These are phyloP conservation scores for Piper betle DNA, from an alignment of 164 flowering plant genomes.

Conservation along the genomic window DNA sequence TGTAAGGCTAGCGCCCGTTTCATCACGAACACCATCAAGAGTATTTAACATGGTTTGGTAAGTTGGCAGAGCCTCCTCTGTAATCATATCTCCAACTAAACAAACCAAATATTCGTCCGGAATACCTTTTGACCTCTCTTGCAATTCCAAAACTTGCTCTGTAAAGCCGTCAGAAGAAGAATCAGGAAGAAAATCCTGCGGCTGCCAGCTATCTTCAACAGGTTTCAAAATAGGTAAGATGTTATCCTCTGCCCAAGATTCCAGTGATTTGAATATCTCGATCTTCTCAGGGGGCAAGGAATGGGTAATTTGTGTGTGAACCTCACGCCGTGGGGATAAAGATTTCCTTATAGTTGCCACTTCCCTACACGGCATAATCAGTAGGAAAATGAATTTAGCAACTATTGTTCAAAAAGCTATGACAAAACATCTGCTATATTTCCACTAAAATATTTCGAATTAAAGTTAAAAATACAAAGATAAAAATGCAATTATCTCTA, in stretches of 20 bases:
- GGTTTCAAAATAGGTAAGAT: conserved; percentile 44
- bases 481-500: too few relatives aligned
- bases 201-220: conserved; percentile 68
- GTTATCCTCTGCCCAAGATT: conserved; percentile 53
- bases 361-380: too few relatives aligned
- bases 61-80: conserved; percentile 1
- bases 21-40: conserved; percentile 44
- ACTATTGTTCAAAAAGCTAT: too few relatives aligned
- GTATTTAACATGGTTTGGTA: conserved; percentile 24
- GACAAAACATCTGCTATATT: too few relatives aligned
- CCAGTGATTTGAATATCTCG: conserved; percentile 43
- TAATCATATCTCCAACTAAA: conserved; percentile 62
- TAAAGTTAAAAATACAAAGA: too few relatives aligned
- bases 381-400: too few relatives aligned
- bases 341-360: background rate
- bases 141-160: conserved; percentile 46
- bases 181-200: too few relatives aligned
- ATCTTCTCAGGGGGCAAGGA: conserved; percentile 68
- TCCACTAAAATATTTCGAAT: too few relatives aligned
- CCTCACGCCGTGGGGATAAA: conserved; percentile 13
- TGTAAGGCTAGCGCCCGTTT: conserved; percentile 64
- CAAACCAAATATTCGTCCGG: conserved; percentile 64
- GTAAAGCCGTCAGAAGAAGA: conserved; percentile 45
- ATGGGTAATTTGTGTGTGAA: conserved; percentile 53
- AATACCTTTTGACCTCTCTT: conserved; percentile 50